phyloP scores from a whole-genome alignment of 768 basidiomycete genomes.

The Leccinum sublutescens region DNA sequence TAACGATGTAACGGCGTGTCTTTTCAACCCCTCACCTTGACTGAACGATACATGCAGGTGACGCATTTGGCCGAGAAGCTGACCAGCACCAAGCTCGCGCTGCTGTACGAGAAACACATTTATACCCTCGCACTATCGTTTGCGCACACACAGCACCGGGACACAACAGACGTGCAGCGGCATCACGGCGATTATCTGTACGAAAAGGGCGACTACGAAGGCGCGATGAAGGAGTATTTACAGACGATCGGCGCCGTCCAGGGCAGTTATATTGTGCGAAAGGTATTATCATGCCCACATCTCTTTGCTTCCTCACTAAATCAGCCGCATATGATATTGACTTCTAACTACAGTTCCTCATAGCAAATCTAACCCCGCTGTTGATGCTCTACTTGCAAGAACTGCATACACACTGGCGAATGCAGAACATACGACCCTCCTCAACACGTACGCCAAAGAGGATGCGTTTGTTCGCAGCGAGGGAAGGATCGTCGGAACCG shows the following conservation, averaged over 20 bases:
- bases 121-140: conserved; percentile 80
- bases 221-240: conserved; percentile 88
- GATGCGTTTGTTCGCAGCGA: conserved; percentile 93
- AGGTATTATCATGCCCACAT: conserved; percentile 49
- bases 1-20: conserved; percentile 67
- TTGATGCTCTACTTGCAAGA: conserved; percentile 96
- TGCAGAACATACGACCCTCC: conserved; percentile 92
- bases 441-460: conserved; percentile 97
- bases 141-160: conserved; percentile 76
- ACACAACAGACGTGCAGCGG: conserved; percentile 85
- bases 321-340: conserved; percentile 6
- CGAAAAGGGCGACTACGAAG: conserved; percentile 87
- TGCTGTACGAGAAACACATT: conserved; percentile 77
- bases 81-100: conserved; percentile 80
- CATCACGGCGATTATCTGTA: conserved; percentile 94
- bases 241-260: conserved; percentile 82
- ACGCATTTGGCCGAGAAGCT: conserved; percentile 72
- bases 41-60: conserved; percentile 41
- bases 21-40: neutral
- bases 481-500: conserved; percentile 43
- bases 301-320: neutral
- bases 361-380: conserved; percentile 93
- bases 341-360: conserved; percentile 67
- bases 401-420: conserved; percentile 90
- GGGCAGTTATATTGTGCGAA: conserved; percentile 42